A percentile compares a stretch with the other conserved stretches of the same genome.
Conservation (phyloP, 805 yeast genomes). For the Kuraishia hungarica region DNA sequence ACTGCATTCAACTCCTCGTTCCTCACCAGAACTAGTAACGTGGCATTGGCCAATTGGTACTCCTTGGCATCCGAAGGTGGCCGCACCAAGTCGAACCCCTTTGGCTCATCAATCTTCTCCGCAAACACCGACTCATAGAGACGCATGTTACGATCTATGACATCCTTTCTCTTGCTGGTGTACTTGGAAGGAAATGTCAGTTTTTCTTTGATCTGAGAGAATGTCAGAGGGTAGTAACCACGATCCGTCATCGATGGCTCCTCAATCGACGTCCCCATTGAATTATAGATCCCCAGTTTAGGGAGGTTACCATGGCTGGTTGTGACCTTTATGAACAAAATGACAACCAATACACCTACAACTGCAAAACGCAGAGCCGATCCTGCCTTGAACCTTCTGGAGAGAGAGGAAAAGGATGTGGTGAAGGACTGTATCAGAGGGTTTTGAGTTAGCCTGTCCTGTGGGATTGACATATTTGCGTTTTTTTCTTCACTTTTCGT, state of each 20-base stretch:
- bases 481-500: background rate
- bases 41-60: slow-evolving; percentile 48
- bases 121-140: slow-evolving; percentile 27
- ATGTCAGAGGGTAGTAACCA: background rate
- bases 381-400: background rate
- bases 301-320: background rate
- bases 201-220: background rate
- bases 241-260: background rate
- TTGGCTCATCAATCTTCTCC: slow-evolving; percentile 37
- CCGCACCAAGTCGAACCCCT: slow-evolving; percentile 20
- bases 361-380: background rate
- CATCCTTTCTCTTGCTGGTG: slow-evolving; percentile 9
- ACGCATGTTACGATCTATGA: slow-evolving; percentile 26
- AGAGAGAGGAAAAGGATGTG: background rate
- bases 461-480: background rate
- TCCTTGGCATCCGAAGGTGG: slow-evolving; percentile 9
- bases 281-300: background rate
- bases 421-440: background rate
- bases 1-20: slow-evolving; percentile 48
- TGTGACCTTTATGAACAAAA: background rate
- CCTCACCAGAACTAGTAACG: slow-evolving; percentile 62
- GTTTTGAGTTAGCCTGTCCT: background rate
- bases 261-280: background rate
- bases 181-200: background rate
- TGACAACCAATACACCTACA: background rate